Conservation (phyloP, 345 rosid species). For the Noccaea bulbosa region DNA sequence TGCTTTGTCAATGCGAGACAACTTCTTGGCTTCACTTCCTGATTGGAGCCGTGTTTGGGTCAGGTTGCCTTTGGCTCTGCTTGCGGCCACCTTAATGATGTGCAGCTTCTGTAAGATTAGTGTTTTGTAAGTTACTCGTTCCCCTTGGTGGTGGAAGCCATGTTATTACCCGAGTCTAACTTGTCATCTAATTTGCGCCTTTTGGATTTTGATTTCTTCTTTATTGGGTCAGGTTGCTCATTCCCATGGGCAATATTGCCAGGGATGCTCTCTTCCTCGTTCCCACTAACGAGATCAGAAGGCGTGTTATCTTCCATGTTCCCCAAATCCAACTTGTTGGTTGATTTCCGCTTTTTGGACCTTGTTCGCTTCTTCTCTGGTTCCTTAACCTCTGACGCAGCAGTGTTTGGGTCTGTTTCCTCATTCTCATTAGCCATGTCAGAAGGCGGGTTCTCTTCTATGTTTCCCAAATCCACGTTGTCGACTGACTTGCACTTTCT, state of each 20-base stretch:
- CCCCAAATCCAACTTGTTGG: constrained; percentile 21
- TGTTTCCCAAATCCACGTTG: constrained; percentile 16
- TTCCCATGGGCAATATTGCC: too few species aligned
- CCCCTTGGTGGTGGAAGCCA: constrained; percentile 7
- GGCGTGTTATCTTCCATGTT: constrained; percentile 25
- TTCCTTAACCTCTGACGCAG: constrained; percentile 18
- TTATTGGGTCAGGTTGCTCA: constrained; percentile 3
- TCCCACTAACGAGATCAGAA: constrained; percentile 4
- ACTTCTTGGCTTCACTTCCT: constrained; percentile 1
- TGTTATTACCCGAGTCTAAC: neutral
- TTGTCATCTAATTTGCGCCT: constrained; percentile 23
- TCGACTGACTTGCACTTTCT: neutral
- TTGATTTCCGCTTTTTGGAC: constrained; percentile 19
- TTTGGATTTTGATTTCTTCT: constrained; percentile 22
- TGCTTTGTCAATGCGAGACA: constrained; percentile 3
- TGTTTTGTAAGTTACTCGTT: neutral
- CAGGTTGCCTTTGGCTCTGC: too few species aligned
- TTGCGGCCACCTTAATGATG: too few species aligned
- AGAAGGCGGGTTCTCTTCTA: constrained; percentile 7
- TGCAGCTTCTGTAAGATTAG: too few species aligned
- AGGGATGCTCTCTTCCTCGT: too few species aligned
- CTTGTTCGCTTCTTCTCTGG: constrained; percentile 27
- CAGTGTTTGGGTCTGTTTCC: constrained; percentile 23
- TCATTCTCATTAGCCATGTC: neutral
- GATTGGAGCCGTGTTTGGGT: neutral